Base-by-base conservation (phyloP, 495 filamentous ascomycete genomes). In the Hyaloscypha hepaticicola region DNA sequence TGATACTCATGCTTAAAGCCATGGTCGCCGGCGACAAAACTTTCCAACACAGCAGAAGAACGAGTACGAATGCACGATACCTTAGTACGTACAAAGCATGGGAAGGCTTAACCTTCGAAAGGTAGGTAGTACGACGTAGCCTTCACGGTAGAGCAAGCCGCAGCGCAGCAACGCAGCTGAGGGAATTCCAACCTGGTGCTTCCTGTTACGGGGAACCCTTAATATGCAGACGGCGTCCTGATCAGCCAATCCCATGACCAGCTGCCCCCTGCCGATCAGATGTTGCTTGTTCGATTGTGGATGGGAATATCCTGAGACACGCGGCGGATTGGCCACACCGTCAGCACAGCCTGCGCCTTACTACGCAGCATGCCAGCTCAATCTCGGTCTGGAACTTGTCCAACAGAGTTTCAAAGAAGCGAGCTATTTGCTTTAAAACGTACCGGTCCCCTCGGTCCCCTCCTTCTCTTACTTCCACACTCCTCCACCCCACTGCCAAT, bases 301-400 rank as follows among this genome's bases (percentile, higher is more conserved):
- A 49, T 62, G 60, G 45, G 21, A 26, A 34, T 25, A n/a, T 9
- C 5, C 60, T 63, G 31, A 55, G 50, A 63, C 60, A 63, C 60
- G 60, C 60, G 60, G 29, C 51, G 28, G 9, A 63, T 63, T 63
- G 60, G 60, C 50, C 34, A 49, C 26, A 49, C 14, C 27, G 27
- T 7, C 48, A 21, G 22, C 14, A 8, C 48, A 21, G 22, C 14
- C 59, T 61, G 59, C 59, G 59, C 60, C 49, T 24, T 63, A n/a
- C 60, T 41, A 59, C 26, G 50, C 60, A 45, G 49, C 57, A 22
- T 24, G 21, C 21, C 41, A 26, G 16, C 58, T 28, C 49, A 45
- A 53, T 48, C 34, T 14, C 16, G 28, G 11, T 45, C 19, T 45
- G 38, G 12, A 45, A 45, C 38, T 45, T 45, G 12, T 45, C 16